phyloP scores from a whole-genome alignment of 768 basidiomycete genomes.

The Albatrellus ellisii region DNA sequence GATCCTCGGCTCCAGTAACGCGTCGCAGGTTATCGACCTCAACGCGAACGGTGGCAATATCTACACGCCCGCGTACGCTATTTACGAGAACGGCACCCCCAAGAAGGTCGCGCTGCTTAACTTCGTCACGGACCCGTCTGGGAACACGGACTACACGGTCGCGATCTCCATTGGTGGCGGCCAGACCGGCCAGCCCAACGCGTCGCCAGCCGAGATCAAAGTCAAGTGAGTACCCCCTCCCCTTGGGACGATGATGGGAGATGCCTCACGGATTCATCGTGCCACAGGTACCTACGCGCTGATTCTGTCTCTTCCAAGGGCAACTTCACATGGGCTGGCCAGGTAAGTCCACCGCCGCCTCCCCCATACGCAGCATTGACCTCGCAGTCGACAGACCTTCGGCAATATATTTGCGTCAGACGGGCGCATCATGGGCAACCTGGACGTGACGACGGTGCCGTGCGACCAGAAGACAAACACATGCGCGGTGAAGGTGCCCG shows the following conservation, averaged over 20 bases:
- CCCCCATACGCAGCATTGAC: not conserved
- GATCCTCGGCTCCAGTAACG: constrained; percentile 47
- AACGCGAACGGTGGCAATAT: constrained; percentile 32
- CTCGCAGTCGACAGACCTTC: constrained; percentile 34
- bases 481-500: constrained; percentile 49
- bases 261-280: not conserved
- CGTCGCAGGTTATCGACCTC: constrained; percentile 55
- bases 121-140: constrained; percentile 47
- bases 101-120: constrained; percentile 60
- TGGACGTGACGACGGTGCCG: constrained; percentile 39
- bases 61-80: constrained; percentile 50
- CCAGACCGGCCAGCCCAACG: constrained; percentile 24
- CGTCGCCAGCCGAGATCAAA: constrained; percentile 31
- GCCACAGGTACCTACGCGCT: constrained; percentile 43
- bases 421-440: constrained; percentile 45
- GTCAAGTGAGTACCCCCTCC: constrained; percentile 33
- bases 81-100: constrained; percentile 59
- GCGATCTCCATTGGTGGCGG: constrained; percentile 35
- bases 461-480: constrained; percentile 39
- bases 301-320: constrained; percentile 41
- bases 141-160: constrained; percentile 38
- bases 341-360: constrained; percentile 26
- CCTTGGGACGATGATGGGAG: too few relatives aligned
- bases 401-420: constrained; percentile 51
- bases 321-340: constrained; percentile 70